Conservation (phyloP, 148 eudicot genomes). For the Gaultheria prostrata region DNA sequence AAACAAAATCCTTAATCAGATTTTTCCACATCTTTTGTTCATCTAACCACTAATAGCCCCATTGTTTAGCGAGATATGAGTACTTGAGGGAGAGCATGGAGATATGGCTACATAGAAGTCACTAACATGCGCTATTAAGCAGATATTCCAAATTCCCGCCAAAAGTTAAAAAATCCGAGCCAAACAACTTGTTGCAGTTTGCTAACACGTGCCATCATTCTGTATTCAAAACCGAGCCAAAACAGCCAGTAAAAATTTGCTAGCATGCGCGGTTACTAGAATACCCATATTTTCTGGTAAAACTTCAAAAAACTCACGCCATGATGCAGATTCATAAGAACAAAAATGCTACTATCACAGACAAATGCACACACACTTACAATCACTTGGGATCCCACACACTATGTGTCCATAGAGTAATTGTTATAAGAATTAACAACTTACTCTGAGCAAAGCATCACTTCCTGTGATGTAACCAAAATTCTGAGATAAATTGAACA, state of each 20-base stretch:
- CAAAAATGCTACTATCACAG: too few relatives aligned
- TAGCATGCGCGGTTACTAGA: neutral
- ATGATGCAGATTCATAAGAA: too few relatives aligned
- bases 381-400: too few relatives aligned
- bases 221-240: neutral
- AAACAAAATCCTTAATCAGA: too few relatives aligned
- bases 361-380: too few relatives aligned
- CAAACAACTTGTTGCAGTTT: neutral
- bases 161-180: neutral
- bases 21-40: too few relatives aligned
- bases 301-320: too few relatives aligned
- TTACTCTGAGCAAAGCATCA: constrained; percentile 86
- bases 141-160: neutral
- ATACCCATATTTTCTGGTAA: too few relatives aligned
- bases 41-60: too few relatives aligned
- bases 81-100: too few relatives aligned
- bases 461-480: constrained; percentile 96
- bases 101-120: neutral
- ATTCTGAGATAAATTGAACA: constrained; percentile 43
- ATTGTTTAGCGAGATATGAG: too few relatives aligned
- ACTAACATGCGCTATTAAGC: neutral
- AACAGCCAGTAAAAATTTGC: neutral
- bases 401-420: too few relatives aligned
- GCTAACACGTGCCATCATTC: neutral
- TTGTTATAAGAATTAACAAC: constrained; percentile 18